Percentiles rank a stretch among this genome's conserved stretches.
These are phyloP conservation scores for Jackrogersella multiformis DNA, from an alignment of 495 filamentous ascomycete species.

Conservation along the genomic window DNA sequence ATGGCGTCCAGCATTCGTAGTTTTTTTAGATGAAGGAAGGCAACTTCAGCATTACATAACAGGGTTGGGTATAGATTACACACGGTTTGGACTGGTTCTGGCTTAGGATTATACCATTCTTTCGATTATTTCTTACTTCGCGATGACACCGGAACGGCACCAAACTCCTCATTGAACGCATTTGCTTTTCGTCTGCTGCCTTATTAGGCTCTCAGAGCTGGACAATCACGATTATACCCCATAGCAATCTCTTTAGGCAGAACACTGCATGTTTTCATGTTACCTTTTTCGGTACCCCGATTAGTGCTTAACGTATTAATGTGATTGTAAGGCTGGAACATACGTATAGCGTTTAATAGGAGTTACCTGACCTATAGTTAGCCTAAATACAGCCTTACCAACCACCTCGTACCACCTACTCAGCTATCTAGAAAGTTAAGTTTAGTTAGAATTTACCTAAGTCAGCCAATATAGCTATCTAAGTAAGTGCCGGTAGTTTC, in stretches of 20 bases:
- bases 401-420: slow-evolving; percentile 10
- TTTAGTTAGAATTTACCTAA: too few relatives aligned
- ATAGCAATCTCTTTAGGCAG: slow-evolving; percentile 32
- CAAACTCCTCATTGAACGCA: slow-evolving; percentile 10
- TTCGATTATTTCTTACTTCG: slow-evolving; percentile 22
- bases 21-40: slow-evolving; percentile 50
- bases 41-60: slow-evolving; percentile 33
- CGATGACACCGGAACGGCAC: slow-evolving; percentile 27
- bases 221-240: slow-evolving; percentile 38
- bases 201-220: slow-evolving; percentile 19
- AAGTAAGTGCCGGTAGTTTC: neutral
- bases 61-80: slow-evolving; percentile 39
- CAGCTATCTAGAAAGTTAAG: neutral
- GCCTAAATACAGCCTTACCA: slow-evolving; percentile 18
- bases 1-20: slow-evolving; percentile 55
- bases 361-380: neutral
- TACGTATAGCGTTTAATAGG: neutral
- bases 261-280: slow-evolving; percentile 22
- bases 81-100: slow-evolving; percentile 32
- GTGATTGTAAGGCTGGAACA: neutral
- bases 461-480: too few relatives aligned
- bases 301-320: neutral
- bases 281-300: slow-evolving; percentile 2
- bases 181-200: slow-evolving; percentile 26
- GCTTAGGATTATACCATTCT: slow-evolving; percentile 43